These are phyloP conservation scores for Fagus crenata DNA, from an alignment of 306 rosid species.

Conservation along the genomic window DNA sequence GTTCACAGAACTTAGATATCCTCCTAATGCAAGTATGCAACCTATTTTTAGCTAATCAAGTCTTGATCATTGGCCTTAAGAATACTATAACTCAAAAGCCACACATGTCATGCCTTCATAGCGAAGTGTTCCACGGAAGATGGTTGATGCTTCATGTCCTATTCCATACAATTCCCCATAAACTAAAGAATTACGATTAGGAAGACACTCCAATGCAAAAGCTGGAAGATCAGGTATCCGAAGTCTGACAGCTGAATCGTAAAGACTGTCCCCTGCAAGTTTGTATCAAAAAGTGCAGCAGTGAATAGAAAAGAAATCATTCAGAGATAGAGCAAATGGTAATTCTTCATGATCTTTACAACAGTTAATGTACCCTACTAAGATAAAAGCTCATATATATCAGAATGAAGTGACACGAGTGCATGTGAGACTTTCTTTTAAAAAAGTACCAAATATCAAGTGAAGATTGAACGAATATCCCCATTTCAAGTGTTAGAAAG, in stretches of 20 bases:
- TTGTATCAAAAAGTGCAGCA: conserved; percentile 15
- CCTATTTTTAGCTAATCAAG: neutral
- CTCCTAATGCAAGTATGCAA: neutral
- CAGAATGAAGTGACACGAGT: neutral
- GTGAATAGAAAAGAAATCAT: neutral
- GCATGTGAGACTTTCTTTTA: too few relatives aligned
- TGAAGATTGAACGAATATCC: neutral
- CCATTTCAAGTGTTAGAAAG: neutral
- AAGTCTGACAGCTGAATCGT: conserved; percentile 71
- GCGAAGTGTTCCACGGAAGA: conserved; percentile 96
- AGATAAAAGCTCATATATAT: neutral
- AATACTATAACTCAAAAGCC: conserved; percentile 3
- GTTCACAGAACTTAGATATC: neutral
- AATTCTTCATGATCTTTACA: neutral
- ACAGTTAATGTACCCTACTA: neutral
- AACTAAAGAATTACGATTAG: conserved; percentile 79
- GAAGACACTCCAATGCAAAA: conserved; percentile 85
- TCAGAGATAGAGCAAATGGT: neutral
- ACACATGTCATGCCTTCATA: conserved; percentile 67
- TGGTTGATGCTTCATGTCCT: conserved; percentile 72
- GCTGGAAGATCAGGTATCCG: conserved; percentile 84
- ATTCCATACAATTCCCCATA: conserved; percentile 84
- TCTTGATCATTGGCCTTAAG: conserved; percentile 17
- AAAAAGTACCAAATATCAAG: neutral
- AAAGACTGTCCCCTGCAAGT: conserved; percentile 67